These are phyloP conservation scores for Hyphopichia wangnamkhiaoensis DNA, from an alignment of 1,139 yeast species.

Conservation along the genomic window DNA sequence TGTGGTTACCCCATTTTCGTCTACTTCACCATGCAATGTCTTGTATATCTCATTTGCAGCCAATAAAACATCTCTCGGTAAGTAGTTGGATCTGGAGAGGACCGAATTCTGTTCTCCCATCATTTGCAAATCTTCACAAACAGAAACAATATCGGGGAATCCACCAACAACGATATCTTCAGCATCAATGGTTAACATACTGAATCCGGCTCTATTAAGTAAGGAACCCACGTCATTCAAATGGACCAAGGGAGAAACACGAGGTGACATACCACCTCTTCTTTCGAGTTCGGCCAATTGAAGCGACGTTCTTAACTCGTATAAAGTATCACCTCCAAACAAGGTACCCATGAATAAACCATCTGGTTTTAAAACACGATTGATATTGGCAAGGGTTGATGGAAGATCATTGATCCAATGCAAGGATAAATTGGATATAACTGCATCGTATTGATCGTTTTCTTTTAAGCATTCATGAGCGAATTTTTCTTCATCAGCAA, in stretches of 20 bases:
- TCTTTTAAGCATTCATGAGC: conserved; percentile 38
- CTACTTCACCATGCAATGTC: conserved; percentile 68
- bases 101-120: conserved; percentile 89
- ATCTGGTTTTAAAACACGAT: conserved; percentile 70
- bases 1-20: conserved; percentile 39
- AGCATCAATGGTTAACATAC: conserved; percentile 78
- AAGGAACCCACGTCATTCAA: conserved; percentile 75
- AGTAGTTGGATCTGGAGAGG: conserved; percentile 50
- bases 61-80: conserved; percentile 65
- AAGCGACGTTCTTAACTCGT: conserved; percentile 74
- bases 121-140: conserved; percentile 69
- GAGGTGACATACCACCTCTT: conserved; percentile 75
- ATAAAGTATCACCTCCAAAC: conserved; percentile 82
- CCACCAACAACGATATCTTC: conserved; percentile 79
- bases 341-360: conserved; percentile 83
- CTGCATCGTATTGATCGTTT: conserved; percentile 64
- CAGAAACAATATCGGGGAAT: conserved; percentile 71
- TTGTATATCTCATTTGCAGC: conserved; percentile 79
- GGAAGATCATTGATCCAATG: conserved; percentile 91
- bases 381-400: conserved; percentile 55
- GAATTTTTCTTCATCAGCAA: conserved; percentile 69
- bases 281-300: conserved; percentile 84
- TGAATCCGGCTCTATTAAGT: conserved; percentile 74
- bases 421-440: conserved; percentile 68
- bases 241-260: conserved; percentile 80